Base-by-base conservation (phyloP, 2,329 filamentous ascomycete species). In the Fusarium sp. region DNA sequence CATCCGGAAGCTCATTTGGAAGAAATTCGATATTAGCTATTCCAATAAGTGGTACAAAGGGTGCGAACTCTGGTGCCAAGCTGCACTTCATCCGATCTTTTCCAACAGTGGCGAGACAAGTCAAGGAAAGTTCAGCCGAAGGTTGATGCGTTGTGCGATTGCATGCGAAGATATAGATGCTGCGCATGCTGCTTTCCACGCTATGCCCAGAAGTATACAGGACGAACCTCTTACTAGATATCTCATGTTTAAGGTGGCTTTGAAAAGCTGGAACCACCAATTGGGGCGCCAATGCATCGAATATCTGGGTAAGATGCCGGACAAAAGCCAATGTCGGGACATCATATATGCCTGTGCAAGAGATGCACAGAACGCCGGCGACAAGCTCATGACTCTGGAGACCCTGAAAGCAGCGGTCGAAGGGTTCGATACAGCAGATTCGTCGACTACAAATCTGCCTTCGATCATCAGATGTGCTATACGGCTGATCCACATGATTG, bases 311-410 rank as follows among this genome's bases (percentile, higher is more conserved):
- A 83, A 83, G n/a, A 77, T 82, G 9, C 82, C 84, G 0, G 77
- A 82, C 1, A 84, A 86, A 23, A 86, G 90, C 34, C 59, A 73
- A 30, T 72, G 68, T 4, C 82, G 84, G 21, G 88, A 89, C 16
- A 87, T 93, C 45, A 82, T 98, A 1, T 93, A 94, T 69, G 92
- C 93, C 2, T 97, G 94, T 72, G 88, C 93, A 23, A 81, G 93
- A 28, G 93, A 97, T 77, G 91, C 93, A 4, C 89, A 94, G 51
- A 83, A 88, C 66, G 82, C 82, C 1, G 88, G 89, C 0, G 87
- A 93, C 65, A 89, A 86, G 53, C 67, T 82, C 0, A 88, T 90
- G 67, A 87, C 90, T 0, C 60, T 82, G 25, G 68, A 73, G 14
- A 80, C 80, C 10, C 74, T 83, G 32, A 79, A 78, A 32, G 76